These are phyloP conservation scores for Kodamaea derodonti DNA, from an alignment of 1,139 yeast genomes.

Conservation along the genomic window DNA sequence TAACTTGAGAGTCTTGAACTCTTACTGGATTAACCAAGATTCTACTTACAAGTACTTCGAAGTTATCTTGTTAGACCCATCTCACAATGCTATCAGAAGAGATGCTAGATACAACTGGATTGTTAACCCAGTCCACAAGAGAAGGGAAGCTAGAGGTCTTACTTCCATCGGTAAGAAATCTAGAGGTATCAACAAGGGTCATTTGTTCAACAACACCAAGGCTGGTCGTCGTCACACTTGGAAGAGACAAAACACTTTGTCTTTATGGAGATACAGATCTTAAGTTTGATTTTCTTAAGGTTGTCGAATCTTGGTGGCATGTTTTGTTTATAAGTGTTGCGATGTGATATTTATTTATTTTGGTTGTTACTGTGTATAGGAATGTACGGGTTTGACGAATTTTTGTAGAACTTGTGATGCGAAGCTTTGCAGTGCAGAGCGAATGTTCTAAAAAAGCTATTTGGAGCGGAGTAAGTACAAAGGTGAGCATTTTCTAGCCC, in stretches of 20 bases:
- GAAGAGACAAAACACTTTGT: slow-evolving; percentile 99
- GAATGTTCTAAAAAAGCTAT: no score
- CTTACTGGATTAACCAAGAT: slow-evolving; percentile 99
- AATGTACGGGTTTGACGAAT: slow-evolving; percentile 6
- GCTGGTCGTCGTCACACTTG: slow-evolving; percentile 99
- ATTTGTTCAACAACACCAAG: slow-evolving; percentile 95
- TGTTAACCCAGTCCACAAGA: slow-evolving; percentile 99
- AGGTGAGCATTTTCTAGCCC: no score
- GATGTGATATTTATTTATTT: no score
- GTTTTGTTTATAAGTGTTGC: slow-evolving; percentile 1
- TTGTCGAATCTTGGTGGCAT: background rate
- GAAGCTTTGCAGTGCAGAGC: no score
- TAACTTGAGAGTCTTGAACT: slow-evolving; percentile 98
- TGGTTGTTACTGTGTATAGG: background rate
- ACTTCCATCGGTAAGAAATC: slow-evolving; percentile 98
- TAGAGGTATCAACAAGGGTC: slow-evolving; percentile 99
- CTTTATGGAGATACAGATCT: slow-evolving; percentile 99
- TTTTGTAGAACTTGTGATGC: slow-evolving; percentile 3
- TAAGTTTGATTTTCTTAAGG: slow-evolving; percentile 31
- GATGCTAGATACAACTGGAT: slow-evolving; percentile 99
- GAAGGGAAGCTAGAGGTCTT: slow-evolving; percentile 99
- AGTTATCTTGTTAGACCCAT: slow-evolving; percentile 95
- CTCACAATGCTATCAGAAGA: slow-evolving; percentile 98
- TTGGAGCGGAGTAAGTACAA: no score
- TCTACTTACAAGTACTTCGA: slow-evolving; percentile 99